Evolutionary conservation across 805 yeast genomes (phyloP).

Genomic region (Candida parachauliodes): DNA sequence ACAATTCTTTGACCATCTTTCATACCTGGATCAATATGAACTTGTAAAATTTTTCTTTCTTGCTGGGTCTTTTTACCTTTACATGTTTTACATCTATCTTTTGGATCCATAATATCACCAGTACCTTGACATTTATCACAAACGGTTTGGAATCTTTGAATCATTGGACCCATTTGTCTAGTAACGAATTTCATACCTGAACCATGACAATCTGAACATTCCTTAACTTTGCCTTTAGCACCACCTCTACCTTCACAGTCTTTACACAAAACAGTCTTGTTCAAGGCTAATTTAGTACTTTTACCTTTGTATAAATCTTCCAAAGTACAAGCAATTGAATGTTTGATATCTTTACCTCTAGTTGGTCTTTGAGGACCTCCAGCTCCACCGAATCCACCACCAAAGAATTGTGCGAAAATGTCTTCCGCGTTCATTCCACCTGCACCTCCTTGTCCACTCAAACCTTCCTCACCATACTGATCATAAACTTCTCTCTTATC

Average conservation of each 20-base stretch:
- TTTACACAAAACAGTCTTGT: conserved; percentile 86
- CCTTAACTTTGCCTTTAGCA: conserved; percentile 82
- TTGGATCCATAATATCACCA: conserved; percentile 83
- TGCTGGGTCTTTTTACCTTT: conserved; percentile 80
- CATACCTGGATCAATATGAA: conserved; percentile 97
- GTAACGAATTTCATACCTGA: conserved; percentile 87
- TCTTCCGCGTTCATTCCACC: conserved; percentile 68
- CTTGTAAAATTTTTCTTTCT: conserved; percentile 92
- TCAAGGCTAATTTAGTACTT: conserved; percentile 88
- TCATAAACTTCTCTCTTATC: conserved; percentile 90
- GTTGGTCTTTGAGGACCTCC: conserved; percentile 79
- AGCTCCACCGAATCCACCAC: conserved; percentile 50
- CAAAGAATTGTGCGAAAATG: conserved; percentile 77
- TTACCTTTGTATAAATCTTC: conserved; percentile 95
- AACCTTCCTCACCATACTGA: conserved; percentile 89
- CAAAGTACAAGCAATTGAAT: conserved; percentile 76
- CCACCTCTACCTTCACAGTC: conserved; percentile 96
- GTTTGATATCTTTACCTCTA: conserved; percentile 88
- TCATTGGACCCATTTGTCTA: conserved; percentile 99
- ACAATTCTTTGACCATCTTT: conserved; percentile 86
- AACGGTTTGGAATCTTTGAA: conserved; percentile 93
- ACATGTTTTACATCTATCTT: conserved; percentile 86
- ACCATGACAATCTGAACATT: conserved; percentile 87
- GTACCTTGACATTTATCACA: conserved; percentile 92
- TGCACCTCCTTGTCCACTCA: conserved; percentile 68